A percentile compares a stretch with the other conserved stretches of the same genome.
Conservation (phyloP, 2,329 filamentous ascomycete species). For the Fusarium verticillioides region DNA sequence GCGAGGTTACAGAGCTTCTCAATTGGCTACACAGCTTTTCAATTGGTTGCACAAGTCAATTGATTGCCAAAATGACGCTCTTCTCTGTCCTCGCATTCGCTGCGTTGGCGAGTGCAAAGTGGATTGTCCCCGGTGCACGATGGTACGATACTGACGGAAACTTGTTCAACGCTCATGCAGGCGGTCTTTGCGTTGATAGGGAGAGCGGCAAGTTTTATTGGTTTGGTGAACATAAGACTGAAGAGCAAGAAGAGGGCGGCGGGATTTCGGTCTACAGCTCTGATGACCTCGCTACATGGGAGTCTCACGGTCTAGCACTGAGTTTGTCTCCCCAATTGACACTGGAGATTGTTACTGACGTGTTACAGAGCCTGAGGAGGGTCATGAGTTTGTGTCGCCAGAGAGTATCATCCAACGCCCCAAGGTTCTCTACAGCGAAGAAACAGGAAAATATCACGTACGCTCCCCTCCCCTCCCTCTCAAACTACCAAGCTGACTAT, state of each 20-base stretch:
- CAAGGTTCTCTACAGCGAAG: slow-evolving; percentile 69
- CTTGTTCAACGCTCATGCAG: slow-evolving; percentile 71
- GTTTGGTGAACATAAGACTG: slow-evolving; percentile 71
- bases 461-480: background rate
- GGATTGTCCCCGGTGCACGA: slow-evolving; percentile 70
- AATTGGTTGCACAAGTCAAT: background rate
- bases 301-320: slow-evolving; percentile 65
- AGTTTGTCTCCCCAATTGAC: slow-evolving; percentile 50
- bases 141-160: slow-evolving; percentile 70
- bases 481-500: background rate
- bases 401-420: slow-evolving; percentile 70
- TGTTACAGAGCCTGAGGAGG: slow-evolving; percentile 59
- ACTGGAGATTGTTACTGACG: no score
- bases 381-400: slow-evolving; percentile 65
- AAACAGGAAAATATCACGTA: slow-evolving; percentile 66
- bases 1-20: background rate
- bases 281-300: slow-evolving; percentile 69
- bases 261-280: slow-evolving; percentile 71
- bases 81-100: slow-evolving; percentile 24
- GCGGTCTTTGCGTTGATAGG: slow-evolving; percentile 63
- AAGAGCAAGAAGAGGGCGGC: slow-evolving; percentile 68
- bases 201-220: slow-evolving; percentile 66
- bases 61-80: background rate
- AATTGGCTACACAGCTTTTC: background rate
- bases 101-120: slow-evolving; percentile 46